Conservation (phyloP, 345 rosid species). For the Citrus hindsii region DNA sequence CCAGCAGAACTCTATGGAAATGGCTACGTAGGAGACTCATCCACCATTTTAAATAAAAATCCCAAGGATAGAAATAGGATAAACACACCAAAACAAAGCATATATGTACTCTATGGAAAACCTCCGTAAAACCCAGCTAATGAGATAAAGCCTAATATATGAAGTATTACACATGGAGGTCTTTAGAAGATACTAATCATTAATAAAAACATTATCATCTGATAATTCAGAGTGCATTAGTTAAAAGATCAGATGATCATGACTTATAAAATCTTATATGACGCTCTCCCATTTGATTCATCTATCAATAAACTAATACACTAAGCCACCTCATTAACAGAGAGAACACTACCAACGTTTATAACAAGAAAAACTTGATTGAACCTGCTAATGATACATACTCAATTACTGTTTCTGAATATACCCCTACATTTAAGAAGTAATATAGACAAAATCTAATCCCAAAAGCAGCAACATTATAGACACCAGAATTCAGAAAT, state of each 20-base stretch:
- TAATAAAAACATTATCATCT: too few species aligned
- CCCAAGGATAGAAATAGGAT: not conserved
- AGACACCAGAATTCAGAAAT: not conserved
- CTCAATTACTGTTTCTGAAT: too few species aligned
- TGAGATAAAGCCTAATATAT: not conserved
- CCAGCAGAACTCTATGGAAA: not conserved
- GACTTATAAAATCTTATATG: not conserved
- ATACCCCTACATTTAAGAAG: too few species aligned
- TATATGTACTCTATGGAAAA: not conserved
- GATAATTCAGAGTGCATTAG: not conserved
- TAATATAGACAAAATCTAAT: not conserved
- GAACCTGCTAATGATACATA: not conserved
- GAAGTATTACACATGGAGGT: too few species aligned
- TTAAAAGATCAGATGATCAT: not conserved
- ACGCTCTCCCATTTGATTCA: not conserved
- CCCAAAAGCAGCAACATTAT: not conserved
- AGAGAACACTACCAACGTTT: not conserved
- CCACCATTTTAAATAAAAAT: not conserved
- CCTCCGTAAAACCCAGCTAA: not conserved
- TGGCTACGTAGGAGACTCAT: not conserved
- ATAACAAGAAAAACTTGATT: not conserved
- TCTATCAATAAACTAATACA: not conserved
- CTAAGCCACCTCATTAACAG: not conserved
- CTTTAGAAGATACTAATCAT: not conserved
- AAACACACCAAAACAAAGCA: not conserved